A percentile compares a stretch with the other conserved stretches of the same genome.
These are phyloP conservation scores for Dictyostelium brefeldianum DNA, from an alignment of 78 protist genomes.

Conservation along the genomic window DNA sequence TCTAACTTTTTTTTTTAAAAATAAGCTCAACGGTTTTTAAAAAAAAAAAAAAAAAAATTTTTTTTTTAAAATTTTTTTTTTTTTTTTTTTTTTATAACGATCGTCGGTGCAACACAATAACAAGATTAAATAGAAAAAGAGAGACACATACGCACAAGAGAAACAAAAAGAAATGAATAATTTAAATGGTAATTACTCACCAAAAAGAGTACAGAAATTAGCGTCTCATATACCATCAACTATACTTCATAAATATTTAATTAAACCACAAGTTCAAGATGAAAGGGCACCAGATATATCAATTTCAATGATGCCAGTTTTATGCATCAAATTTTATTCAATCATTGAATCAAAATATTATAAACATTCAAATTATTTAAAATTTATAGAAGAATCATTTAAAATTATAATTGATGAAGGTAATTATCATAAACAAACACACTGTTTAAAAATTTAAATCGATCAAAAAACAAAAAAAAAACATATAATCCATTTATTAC, in stretches of 20 bases:
- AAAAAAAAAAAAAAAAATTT: not conserved
- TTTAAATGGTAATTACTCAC: conserved; percentile 11
- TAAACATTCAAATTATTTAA: conserved; percentile 24
- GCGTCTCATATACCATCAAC: not conserved
- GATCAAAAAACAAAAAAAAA: no score
- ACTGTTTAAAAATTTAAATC: not conserved
- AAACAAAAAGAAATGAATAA: not conserved
- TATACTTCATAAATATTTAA: not conserved
- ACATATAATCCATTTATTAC: no score
- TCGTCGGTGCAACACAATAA: no score
- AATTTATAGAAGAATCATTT: conserved; percentile 30
- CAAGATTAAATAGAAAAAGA: no score
- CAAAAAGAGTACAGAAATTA: conserved; percentile 2
- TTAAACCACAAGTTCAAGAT: not conserved
- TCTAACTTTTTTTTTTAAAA: no score
- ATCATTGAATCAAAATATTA: not conserved
- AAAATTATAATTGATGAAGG: conserved; percentile 48
- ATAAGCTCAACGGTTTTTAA: not conserved
- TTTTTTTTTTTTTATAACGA: not conserved
- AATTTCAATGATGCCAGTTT: not conserved
- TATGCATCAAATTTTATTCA: conserved; percentile 32
- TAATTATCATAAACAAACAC: not conserved
- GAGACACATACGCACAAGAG: no score
- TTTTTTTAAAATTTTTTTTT: conserved; percentile 2
- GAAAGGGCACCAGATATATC: conserved; percentile 14